Base-by-base conservation (phyloP, 73 alveolate species). In the Paramecium octaurelia region DNA sequence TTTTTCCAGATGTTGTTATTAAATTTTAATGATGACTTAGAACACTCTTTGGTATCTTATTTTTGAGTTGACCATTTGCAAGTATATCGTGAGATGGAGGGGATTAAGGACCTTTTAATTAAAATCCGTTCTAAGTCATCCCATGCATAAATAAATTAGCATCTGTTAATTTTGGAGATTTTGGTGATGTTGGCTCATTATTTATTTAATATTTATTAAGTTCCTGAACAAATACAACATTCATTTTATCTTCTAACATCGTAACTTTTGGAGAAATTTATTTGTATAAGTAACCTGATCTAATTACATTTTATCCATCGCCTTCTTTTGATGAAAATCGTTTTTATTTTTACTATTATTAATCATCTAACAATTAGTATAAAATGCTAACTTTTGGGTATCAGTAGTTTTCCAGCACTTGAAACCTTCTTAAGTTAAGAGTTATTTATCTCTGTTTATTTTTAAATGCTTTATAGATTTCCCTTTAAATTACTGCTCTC, bases 321-420 rank as follows among this genome's bases (percentile, higher is more conserved):
- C 84, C 84, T 34, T 64, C 84, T 64, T 34, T 64, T 64, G 84
- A 64, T 64, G 84, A 64, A 64, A 64, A 64, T 64, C 84, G 42
- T 64, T 64, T 64, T 27, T 27, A 34, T 64, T 64, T 64, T 31
- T 27, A n/a, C 9, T 64, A 31, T 64, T 64, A 20, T 27, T 31
- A 64, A 27, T 64, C 84, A 31, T 11, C 84, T 31, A 64, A 31
- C 20, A 31, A 34, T 6, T 64, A 11, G 14, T 48, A 31, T 64
- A 64, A 31, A 27, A 54, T 54, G 21, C 21, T n/a, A 27, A 27
- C 84, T 64, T 64, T 64, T 64, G 1, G 46, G 84, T 34, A 27
- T 27, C 12, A 31, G 24, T 31, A 64, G 27, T 54, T 34, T 64
- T 64, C 84, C 84, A 64, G 84, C 84, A 27, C 84, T 64, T 12